A percentile compares a stretch with the other conserved stretches of the same genome.
Evolutionary conservation across 1,139 yeast species (phyloP).

Genomic region (Nakaseomyces delphensis): DNA sequence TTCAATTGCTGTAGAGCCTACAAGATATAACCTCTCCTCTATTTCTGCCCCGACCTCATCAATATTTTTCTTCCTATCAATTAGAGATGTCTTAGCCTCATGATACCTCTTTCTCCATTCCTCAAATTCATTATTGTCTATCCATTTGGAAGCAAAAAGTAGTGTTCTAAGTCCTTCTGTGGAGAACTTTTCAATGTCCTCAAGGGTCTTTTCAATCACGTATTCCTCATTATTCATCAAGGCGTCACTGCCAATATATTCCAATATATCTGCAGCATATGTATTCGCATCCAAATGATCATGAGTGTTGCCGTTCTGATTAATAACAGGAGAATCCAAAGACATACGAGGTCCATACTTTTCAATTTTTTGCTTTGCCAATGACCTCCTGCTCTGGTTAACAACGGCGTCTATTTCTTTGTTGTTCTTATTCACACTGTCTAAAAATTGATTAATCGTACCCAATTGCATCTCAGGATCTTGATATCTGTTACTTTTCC

Average conservation of each 20-base stretch:
- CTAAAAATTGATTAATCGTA: constrained; percentile 51
- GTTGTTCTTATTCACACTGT: constrained; percentile 40
- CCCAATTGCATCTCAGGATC: constrained; percentile 35
- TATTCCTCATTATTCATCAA: constrained; percentile 67
- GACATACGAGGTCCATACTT: constrained; percentile 37
- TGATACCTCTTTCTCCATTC: constrained; percentile 60
- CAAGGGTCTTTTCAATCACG: constrained; percentile 72
- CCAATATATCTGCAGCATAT: constrained; percentile 12
- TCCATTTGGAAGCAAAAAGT: constrained; percentile 70
- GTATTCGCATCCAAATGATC: background rate
- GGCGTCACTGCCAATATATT: constrained; percentile 49
- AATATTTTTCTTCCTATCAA: constrained; percentile 55
- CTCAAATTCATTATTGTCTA: constrained; percentile 50
- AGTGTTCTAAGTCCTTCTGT: constrained; percentile 90
- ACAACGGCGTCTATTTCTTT: constrained; percentile 55
- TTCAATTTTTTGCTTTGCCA: constrained; percentile 53
- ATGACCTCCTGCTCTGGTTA: constrained; percentile 50
- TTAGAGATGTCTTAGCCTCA: constrained; percentile 69
- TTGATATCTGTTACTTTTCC: constrained; percentile 13
- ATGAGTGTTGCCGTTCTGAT: constrained; percentile 1
- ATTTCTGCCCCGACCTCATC: constrained; percentile 65
- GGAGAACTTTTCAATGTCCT: constrained; percentile 88
- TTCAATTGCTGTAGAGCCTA: constrained; percentile 96
- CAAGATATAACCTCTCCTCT: constrained; percentile 56
- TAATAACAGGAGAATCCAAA: constrained; percentile 18